Evolutionary conservation across 352 stramenopile species (phyloP).

Genomic region (Aphanomyces stellatus): DNA sequence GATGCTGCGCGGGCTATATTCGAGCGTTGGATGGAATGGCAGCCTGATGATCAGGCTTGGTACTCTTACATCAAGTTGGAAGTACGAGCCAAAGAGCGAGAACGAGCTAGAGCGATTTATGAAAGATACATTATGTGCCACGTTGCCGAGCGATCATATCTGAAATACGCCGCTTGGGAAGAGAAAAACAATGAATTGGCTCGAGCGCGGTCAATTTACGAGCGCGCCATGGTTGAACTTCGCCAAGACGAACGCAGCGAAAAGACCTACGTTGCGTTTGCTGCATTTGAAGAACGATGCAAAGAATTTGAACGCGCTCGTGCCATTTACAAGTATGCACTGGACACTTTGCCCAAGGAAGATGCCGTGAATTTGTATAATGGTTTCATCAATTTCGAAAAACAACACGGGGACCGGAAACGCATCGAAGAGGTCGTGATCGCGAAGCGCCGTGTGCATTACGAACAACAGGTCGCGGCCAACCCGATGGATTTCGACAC

Average conservation of each 20-base stretch:
- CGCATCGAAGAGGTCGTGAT: conserved; percentile 95
- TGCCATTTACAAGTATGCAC: conserved; percentile 81
- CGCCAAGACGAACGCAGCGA: conserved; percentile 70
- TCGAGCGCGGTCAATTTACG: conserved; percentile 91
- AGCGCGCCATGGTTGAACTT: conserved; percentile 90
- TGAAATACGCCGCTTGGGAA: conserved; percentile 99
- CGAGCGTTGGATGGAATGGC: conserved; percentile 96
- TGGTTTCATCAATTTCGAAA: conserved; percentile 97
- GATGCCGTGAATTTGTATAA: conserved; percentile 92
- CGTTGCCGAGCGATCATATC: conserved; percentile 85
- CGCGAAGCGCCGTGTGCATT: conserved; percentile 91
- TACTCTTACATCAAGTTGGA: conserved; percentile 98
- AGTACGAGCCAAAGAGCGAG: conserved; percentile 81
- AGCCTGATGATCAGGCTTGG: conserved; percentile 98
- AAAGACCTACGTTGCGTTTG: conserved; percentile 91
- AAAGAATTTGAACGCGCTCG: conserved; percentile 88
- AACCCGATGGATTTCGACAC: conserved; percentile 96
- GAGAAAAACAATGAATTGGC: conserved; percentile 92
- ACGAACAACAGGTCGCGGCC: conserved; percentile 86
- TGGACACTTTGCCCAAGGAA: conserved; percentile 73
- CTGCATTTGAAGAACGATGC: conserved; percentile 96
- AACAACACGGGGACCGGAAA: conserved; percentile 95
- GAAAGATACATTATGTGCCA: conserved; percentile 92
- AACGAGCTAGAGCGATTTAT: conserved; percentile 87
- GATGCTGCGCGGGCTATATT: conserved; percentile 92